These are phyloP conservation scores for Fraxinus excelsior DNA, from an alignment of 257 asterid genomes.

Conservation along the genomic window DNA sequence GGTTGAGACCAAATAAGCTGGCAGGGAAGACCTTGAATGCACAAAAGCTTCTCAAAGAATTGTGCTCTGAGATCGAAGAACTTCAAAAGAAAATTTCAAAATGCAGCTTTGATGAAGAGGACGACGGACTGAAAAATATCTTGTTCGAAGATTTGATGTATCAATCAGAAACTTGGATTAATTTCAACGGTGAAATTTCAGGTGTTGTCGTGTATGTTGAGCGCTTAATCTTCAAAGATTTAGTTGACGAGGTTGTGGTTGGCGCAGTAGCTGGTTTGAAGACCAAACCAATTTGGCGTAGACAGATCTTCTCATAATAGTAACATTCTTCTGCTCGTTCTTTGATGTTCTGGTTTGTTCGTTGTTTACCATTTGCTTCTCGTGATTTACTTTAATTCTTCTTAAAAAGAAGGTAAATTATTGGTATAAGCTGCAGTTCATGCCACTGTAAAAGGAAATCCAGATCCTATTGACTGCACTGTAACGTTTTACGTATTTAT, in stretches of 20 bases:
- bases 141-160: constrained; percentile 63
- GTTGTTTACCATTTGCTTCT: background rate
- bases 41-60: constrained; percentile 72
- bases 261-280: constrained; percentile 59
- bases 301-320: constrained; percentile 50
- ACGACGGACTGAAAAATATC: constrained; percentile 56
- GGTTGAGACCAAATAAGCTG: constrained; percentile 40
- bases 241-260: constrained; percentile 69
- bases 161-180: constrained; percentile 59
- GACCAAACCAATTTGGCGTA: constrained; percentile 46
- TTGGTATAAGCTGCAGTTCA: background rate
- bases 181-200: constrained; percentile 54
- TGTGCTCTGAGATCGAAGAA: constrained; percentile 74
- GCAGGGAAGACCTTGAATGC: constrained; percentile 51
- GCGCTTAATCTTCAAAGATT: constrained; percentile 78
- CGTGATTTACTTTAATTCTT: background rate
- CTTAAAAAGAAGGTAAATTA: background rate
- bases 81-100: constrained; percentile 44
- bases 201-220: constrained; percentile 81
- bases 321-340: background rate
- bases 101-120: constrained; percentile 52
- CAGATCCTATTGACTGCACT: background rate
- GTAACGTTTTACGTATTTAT: background rate
- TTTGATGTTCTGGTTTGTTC: background rate
- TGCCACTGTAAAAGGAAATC: background rate